Percentiles rank a stretch among this genome's conserved stretches.
Evolutionary conservation across 306 rosid species (phyloP).

Genomic region (Corylus americana): DNA sequence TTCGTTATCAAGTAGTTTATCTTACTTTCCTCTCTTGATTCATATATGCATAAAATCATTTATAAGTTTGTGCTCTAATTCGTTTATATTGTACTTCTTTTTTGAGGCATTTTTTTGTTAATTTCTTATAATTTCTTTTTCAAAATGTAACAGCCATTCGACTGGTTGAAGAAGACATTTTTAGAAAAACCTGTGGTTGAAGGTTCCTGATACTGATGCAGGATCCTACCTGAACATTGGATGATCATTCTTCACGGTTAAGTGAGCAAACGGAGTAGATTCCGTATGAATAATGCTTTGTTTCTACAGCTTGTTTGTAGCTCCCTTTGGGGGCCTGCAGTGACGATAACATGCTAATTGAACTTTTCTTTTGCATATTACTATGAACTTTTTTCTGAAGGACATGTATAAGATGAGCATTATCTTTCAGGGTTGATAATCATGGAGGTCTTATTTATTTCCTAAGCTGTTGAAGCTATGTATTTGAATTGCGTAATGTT

Average conservation of each 20-base stretch:
- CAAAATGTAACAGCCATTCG: conserved; percentile 30
- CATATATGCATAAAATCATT: neutral
- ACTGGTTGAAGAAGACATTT: conserved; percentile 40
- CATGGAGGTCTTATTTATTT: neutral
- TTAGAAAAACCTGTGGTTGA: conserved; percentile 28
- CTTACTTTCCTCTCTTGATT: neutral
- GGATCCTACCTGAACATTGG: neutral
- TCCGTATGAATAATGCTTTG: conserved; percentile 20
- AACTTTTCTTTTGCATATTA: neutral
- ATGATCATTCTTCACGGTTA: neutral
- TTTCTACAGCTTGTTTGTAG: neutral
- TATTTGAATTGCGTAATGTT: neutral
- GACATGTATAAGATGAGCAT: neutral
- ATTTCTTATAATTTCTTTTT: neutral
- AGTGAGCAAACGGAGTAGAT: neutral
- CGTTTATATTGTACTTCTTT: neutral
- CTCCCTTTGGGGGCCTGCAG: neutral
- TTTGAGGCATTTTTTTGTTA: neutral
- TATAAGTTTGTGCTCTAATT: neutral
- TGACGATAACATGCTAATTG: neutral
- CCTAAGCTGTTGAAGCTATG: neutral
- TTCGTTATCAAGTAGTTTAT: neutral
- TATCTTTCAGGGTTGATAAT: neutral
- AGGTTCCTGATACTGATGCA: conserved; percentile 16
- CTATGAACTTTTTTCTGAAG: neutral